These are phyloP conservation scores for Rhytidiadelphus loreus DNA, from an alignment of 225 moss, liverwort and hornwort genomes.

Conservation along the genomic window DNA sequence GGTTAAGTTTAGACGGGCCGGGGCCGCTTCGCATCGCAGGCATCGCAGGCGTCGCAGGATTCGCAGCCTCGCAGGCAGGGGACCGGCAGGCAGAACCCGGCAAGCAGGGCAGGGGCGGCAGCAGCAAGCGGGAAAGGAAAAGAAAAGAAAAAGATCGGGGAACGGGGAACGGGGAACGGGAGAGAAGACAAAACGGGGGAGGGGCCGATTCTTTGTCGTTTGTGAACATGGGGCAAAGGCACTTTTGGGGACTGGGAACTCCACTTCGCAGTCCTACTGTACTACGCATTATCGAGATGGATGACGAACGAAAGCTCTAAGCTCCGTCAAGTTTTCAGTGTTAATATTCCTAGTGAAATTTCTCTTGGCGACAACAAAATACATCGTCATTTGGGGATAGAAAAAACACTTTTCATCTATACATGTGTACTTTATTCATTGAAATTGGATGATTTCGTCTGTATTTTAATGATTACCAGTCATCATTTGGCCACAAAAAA, in stretches of 20 bases:
- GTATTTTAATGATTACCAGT: no score
- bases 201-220: not conserved
- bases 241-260: not conserved
- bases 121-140: not conserved
- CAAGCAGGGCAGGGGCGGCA: not conserved
- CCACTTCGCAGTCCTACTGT: not conserved
- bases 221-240: not conserved
- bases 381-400: no score
- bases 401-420: not conserved
- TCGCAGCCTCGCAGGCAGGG: not conserved
- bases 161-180: not conserved
- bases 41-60: no score
- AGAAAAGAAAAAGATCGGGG: not conserved
- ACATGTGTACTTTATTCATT: not conserved
- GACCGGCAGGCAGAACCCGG: not conserved
- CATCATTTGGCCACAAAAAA: not conserved
- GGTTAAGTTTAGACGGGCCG: not conserved
- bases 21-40: not conserved
- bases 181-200: not conserved
- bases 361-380: not conserved
- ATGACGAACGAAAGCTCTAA: not conserved
- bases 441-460: not conserved
- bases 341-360: not conserved
- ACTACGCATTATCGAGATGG: not conserved
- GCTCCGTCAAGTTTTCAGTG: not conserved